Percentiles rank a stretch among this genome's conserved stretches.
These are phyloP conservation scores for Hyaloscypha bicolor DNA, from an alignment of 495 filamentous ascomycete species.

Conservation along the genomic window DNA sequence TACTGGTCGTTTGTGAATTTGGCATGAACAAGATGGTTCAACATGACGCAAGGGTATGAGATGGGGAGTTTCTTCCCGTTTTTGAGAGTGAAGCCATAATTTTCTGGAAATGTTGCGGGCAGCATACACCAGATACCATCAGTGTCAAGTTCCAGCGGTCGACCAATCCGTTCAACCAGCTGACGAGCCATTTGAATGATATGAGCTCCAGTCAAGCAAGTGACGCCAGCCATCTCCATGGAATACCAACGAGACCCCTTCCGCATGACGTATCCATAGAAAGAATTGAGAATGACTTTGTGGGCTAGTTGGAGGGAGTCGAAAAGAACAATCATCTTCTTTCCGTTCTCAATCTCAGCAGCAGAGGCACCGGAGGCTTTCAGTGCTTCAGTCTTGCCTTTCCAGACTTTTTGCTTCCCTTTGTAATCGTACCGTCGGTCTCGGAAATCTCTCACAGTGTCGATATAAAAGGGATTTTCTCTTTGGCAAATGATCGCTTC, in stretches of 20 bases:
- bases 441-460: constrained; percentile 93
- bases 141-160: constrained; percentile 96
- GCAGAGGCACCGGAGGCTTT: constrained; percentile 77
- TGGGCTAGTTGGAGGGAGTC: constrained; percentile 96
- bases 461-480: constrained; percentile 98
- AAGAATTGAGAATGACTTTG: constrained; percentile 98
- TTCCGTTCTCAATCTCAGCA: constrained; percentile 85
- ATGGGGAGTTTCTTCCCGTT: constrained; percentile 94
- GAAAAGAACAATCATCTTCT: constrained; percentile 97
- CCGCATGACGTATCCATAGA: constrained; percentile 99
- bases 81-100: constrained; percentile 90
- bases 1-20: constrained; percentile 98
- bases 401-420: constrained; percentile 97
- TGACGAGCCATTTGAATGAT: constrained; percentile 98
- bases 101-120: constrained; percentile 94
- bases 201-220: constrained; percentile 91
- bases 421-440: constrained; percentile 98
- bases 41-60: constrained; percentile 98
- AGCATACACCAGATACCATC: constrained; percentile 99
- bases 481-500: constrained; percentile 98
- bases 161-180: constrained; percentile 89
- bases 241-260: constrained; percentile 99
- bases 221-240: constrained; percentile 99
- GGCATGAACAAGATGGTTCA: constrained; percentile 95
- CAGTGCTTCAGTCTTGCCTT: constrained; percentile 86